These are phyloP conservation scores for Vigna hirtella DNA, from an alignment of 306 rosid species.

Conservation along the genomic window DNA sequence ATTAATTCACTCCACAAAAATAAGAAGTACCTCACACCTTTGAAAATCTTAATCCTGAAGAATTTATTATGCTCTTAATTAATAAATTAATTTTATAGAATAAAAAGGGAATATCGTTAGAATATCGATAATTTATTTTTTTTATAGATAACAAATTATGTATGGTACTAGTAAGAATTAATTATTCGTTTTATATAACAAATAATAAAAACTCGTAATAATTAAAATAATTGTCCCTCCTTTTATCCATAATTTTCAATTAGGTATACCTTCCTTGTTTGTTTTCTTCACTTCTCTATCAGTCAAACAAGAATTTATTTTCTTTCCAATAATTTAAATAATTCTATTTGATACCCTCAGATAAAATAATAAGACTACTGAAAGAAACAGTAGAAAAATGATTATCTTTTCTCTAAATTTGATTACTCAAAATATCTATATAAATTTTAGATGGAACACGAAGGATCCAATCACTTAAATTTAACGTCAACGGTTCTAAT, in stretches of 20 bases:
- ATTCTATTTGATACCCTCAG: not conserved
- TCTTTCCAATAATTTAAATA: not conserved
- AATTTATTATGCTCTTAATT: too few relatives aligned
- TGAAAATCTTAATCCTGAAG: too few relatives aligned
- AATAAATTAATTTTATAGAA: too few relatives aligned
- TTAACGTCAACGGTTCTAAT: not conserved
- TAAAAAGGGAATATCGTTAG: too few relatives aligned
- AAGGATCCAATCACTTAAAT: constrained; percentile 4
- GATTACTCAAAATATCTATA: not conserved
- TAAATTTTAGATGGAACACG: not conserved
- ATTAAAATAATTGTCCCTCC: not conserved
- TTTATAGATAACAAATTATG: too few relatives aligned
- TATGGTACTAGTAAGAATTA: too few relatives aligned
- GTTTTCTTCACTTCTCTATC: not conserved
- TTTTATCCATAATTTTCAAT: not conserved
- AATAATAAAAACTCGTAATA: too few relatives aligned
- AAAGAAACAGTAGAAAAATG: not conserved
- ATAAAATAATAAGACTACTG: not conserved
- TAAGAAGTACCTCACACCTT: too few relatives aligned
- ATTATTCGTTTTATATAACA: too few relatives aligned
- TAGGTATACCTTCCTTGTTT: not conserved
- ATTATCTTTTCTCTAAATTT: not conserved
- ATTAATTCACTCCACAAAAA: too few relatives aligned
- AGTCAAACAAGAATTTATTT: not conserved
- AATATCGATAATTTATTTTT: too few relatives aligned